Percentiles rank a stretch among this genome's conserved stretches.
Conservation (phyloP, 2,329 filamentous ascomycete species). For the Cytospora piceicola region DNA sequence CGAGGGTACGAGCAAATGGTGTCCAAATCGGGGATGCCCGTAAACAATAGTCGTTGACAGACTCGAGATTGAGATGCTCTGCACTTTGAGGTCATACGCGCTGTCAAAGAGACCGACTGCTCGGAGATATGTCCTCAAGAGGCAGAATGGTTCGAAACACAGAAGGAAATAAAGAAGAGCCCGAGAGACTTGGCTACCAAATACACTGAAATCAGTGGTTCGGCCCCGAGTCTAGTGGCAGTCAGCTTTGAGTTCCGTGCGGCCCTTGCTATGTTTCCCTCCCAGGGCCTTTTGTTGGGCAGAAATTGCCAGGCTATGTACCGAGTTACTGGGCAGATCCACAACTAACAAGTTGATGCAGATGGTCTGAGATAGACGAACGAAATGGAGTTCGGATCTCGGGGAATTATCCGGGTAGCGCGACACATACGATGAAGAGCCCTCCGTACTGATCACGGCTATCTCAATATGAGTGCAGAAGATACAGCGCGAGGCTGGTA, state of each 20-base stretch:
- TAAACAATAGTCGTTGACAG: not conserved
- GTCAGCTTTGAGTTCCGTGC: constrained; percentile 12
- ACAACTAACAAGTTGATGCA: not conserved
- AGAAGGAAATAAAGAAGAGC: not conserved
- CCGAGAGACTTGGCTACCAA: not conserved
- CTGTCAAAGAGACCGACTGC: not conserved
- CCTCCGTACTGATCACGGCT: not conserved
- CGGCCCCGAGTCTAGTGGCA: constrained; percentile 6
- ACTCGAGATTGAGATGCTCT: not conserved
- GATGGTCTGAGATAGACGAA: constrained; percentile 8
- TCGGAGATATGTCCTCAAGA: not conserved
- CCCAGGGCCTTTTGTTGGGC: constrained; percentile 5
- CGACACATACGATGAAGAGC: constrained; percentile 4
- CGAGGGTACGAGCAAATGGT: not conserved
- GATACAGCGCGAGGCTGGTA: constrained; percentile 9
- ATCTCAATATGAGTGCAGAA: constrained; percentile 2
- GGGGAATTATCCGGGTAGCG: not conserved
- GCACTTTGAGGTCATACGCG: not conserved
- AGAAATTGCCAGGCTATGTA: not conserved
- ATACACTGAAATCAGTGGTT: not conserved
- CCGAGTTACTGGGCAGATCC: not conserved
- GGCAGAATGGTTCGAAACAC: not conserved
- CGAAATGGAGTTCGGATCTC: not conserved
- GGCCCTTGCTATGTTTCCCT: constrained; percentile 4
- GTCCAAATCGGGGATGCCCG: not conserved